Evolutionary conservation across 768 basidiomycete genomes (phyloP).

Genomic region (Boletus tomentosulus): DNA sequence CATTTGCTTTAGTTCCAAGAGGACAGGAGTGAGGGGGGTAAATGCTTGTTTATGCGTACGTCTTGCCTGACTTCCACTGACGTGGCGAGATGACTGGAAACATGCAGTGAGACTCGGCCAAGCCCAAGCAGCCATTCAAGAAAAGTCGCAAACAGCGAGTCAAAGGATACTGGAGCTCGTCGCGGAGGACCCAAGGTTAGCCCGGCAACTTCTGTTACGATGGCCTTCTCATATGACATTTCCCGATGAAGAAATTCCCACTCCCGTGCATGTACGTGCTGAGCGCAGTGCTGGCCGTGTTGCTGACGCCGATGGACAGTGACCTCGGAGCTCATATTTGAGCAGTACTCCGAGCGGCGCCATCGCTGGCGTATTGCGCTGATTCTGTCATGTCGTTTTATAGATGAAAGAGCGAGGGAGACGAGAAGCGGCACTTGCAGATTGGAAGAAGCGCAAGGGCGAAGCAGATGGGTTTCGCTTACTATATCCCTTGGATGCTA

Average conservation of each 20-base stretch:
- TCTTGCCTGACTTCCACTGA: background rate
- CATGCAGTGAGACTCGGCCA: slow-evolving; percentile 8
- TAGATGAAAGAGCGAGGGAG: too few species aligned
- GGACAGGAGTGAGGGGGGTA: slow-evolving; percentile 15
- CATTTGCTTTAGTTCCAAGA: slow-evolving; percentile 19
- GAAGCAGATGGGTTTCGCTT: too few species aligned
- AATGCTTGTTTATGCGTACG: slow-evolving; percentile 9
- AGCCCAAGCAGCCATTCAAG: slow-evolving; percentile 15
- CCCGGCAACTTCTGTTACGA: background rate
- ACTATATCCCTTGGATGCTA: too few species aligned
- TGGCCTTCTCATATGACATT: too few species aligned
- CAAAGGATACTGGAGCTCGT: slow-evolving; percentile 15
- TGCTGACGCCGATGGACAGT: slow-evolving; percentile 43
- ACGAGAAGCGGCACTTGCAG: too few species aligned
- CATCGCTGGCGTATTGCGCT: slow-evolving; percentile 80
- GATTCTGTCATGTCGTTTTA: slow-evolving; percentile 94
- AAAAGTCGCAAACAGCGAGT: slow-evolving; percentile 14
- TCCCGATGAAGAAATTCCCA: slow-evolving; percentile 37
- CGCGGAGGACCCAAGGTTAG: slow-evolving; percentile 9
- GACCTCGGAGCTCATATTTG: slow-evolving; percentile 95
- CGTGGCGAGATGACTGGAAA: background rate
- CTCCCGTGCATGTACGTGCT: slow-evolving; percentile 74
- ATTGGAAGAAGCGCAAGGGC: too few species aligned
- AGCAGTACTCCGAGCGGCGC: slow-evolving; percentile 84
- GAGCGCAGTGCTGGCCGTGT: background rate